phyloP scores from a whole-genome alignment of 768 basidiomycete genomes.

The Pulveroboletus ravenelii region DNA sequence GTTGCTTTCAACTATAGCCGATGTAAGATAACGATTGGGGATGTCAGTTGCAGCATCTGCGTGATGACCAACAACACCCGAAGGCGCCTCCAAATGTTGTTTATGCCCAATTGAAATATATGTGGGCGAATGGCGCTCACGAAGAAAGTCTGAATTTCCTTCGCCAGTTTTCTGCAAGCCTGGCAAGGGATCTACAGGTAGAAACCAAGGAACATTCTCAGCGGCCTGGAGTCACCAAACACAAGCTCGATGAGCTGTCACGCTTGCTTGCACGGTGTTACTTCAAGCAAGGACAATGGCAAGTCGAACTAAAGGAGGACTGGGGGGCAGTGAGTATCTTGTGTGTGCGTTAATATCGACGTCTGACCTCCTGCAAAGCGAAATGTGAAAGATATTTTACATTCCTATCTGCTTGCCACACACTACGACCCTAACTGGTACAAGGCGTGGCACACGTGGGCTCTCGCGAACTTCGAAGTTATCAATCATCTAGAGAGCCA shows the following conservation, averaged over 20 bases:
- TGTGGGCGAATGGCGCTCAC: slow-evolving; percentile 84
- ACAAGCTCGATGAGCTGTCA: slow-evolving; percentile 66
- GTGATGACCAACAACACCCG: slow-evolving; percentile 46
- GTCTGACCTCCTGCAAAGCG: slow-evolving; percentile 42
- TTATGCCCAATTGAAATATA: slow-evolving; percentile 91
- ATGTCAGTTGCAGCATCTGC: slow-evolving; percentile 40
- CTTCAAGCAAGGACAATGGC: slow-evolving; percentile 96
- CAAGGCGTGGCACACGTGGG: slow-evolving; percentile 99
- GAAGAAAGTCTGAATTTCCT: slow-evolving; percentile 81
- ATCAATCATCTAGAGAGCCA: slow-evolving; percentile 75
- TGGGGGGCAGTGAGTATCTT: slow-evolving; percentile 65
- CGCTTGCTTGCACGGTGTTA: slow-evolving; percentile 94
- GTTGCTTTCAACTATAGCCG: slow-evolving; percentile 12
- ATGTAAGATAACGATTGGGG: slow-evolving; percentile 1
- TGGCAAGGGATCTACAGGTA: slow-evolving; percentile 69
- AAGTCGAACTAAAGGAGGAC: slow-evolving; percentile 69
- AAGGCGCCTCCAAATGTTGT: slow-evolving; percentile 94
- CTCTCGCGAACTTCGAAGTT: slow-evolving; percentile 93
- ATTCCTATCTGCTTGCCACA: slow-evolving; percentile 82
- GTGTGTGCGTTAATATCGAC: background rate
- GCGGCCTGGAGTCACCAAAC: slow-evolving; percentile 50
- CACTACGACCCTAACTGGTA: slow-evolving; percentile 95
- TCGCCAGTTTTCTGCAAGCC: slow-evolving; percentile 71
- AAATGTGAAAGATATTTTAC: slow-evolving; percentile 76
- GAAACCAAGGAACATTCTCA: slow-evolving; percentile 49